These are phyloP conservation scores for Penicillium sp. DNA, from an alignment of 2,329 filamentous ascomycete genomes.

Conservation along the genomic window DNA sequence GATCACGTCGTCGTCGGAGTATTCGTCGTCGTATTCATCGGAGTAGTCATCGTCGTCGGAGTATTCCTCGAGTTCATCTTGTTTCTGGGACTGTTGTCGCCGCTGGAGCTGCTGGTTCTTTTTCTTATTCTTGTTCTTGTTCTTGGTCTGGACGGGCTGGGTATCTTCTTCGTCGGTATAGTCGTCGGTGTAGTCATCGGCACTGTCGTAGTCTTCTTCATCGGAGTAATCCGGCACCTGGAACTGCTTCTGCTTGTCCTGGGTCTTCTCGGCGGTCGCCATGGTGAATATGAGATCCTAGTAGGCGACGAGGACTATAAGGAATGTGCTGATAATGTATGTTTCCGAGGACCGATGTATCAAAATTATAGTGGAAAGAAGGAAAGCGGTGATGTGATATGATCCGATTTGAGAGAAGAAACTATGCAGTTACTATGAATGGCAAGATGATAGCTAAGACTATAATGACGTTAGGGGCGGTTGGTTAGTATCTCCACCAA, in stretches of 20 bases:
- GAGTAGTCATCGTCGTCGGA: slow-evolving; percentile 32
- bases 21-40: slow-evolving; percentile 31
- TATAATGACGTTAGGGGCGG: slow-evolving; percentile 25
- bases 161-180: slow-evolving; percentile 21
- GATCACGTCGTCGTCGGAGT: slow-evolving; percentile 18
- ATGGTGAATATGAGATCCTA: slow-evolving; percentile 10
- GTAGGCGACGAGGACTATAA: neutral
- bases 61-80: slow-evolving; percentile 28
- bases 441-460: neutral
- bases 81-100: slow-evolving; percentile 16
- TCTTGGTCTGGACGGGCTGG: slow-evolving; percentile 1
- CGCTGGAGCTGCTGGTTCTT: slow-evolving; percentile 18
- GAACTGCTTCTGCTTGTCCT: slow-evolving; percentile 24
- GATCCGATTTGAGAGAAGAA: slow-evolving; percentile 8
- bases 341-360: neutral
- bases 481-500: slow-evolving; percentile 1
- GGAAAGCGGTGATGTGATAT: slow-evolving; percentile 11
- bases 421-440: neutral
- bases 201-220: slow-evolving; percentile 30
- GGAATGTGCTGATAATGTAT: neutral
- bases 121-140: neutral
- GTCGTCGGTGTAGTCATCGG: slow-evolving; percentile 17
- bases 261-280: slow-evolving; percentile 30
- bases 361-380: neutral
- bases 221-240: slow-evolving; percentile 26